Evolutionary conservation across 148 eudicot species (phyloP).

Genomic region (Pouteria glomerata): DNA sequence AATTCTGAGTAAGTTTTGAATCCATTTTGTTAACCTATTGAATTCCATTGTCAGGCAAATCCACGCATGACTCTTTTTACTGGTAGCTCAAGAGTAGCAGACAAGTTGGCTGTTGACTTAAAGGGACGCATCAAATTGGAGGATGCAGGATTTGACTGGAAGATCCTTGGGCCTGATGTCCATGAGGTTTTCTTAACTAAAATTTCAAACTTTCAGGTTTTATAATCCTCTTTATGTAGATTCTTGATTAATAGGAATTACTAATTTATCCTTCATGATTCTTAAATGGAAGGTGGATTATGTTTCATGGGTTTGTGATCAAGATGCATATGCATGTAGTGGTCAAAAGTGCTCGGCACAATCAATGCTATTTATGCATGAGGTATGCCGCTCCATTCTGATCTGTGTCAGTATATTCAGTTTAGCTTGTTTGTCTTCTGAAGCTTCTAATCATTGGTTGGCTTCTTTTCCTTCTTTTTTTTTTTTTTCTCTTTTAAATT

Average conservation of each 20-base stretch:
- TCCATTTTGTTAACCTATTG: background rate
- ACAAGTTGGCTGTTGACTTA: conserved; percentile 78
- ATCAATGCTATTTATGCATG: conserved; percentile 91
- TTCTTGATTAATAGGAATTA: background rate
- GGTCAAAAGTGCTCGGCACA: conserved; percentile 98
- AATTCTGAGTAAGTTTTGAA: too few species aligned
- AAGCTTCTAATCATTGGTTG: background rate
- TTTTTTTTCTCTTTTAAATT: background rate
- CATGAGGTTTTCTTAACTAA: conserved; percentile 52
- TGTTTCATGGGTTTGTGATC: conserved; percentile 98
- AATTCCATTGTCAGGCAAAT: conserved; percentile 50
- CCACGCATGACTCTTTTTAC: conserved; percentile 98
- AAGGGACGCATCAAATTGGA: conserved; percentile 81
- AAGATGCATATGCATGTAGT: conserved; percentile 98
- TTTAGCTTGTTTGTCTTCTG: background rate
- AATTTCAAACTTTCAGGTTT: background rate
- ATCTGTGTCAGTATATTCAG: background rate
- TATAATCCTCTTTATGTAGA: background rate
- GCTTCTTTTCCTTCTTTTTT: background rate
- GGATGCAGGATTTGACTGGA: conserved; percentile 99
- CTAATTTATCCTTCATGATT: conserved; percentile 2
- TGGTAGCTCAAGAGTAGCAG: conserved; percentile 96
- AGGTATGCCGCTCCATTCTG: conserved; percentile 38
- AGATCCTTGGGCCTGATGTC: conserved; percentile 97
- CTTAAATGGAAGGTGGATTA: conserved; percentile 62